These are phyloP conservation scores for Botrytis fragariae DNA, from an alignment of 2,329 filamentous ascomycete species.

Conservation along the genomic window DNA sequence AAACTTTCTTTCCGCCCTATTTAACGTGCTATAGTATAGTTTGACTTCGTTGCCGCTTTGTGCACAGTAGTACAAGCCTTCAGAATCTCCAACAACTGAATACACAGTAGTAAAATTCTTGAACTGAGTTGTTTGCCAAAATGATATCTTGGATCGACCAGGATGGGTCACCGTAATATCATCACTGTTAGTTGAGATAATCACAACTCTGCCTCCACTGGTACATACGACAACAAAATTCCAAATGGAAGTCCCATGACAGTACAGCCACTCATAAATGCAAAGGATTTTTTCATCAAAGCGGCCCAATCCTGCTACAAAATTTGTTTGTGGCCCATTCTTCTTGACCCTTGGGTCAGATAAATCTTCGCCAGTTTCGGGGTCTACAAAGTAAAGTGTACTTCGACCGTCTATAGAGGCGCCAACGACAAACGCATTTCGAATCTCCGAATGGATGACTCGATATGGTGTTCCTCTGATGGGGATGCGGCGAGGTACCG, in stretches of 20 bases:
- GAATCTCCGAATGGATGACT: slow-evolving; percentile 53
- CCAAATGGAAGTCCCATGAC: slow-evolving; percentile 56
- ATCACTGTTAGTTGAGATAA: slow-evolving; percentile 48
- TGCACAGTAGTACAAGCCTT: slow-evolving; percentile 56
- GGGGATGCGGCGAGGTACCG: slow-evolving; percentile 50
- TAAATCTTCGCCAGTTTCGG: slow-evolving; percentile 52
- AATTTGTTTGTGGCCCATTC: slow-evolving; percentile 44
- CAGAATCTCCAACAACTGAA: slow-evolving; percentile 53
- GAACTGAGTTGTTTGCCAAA: slow-evolving; percentile 48
- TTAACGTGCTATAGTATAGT: background rate
- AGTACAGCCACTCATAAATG: slow-evolving; percentile 62
- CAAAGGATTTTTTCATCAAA: slow-evolving; percentile 57
- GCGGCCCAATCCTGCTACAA: slow-evolving; percentile 56
- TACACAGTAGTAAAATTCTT: slow-evolving; percentile 46
- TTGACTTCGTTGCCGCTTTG: slow-evolving; percentile 40
- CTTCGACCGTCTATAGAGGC: slow-evolving; percentile 45
- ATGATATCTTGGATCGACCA: slow-evolving; percentile 43
- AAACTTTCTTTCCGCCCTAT: slow-evolving; percentile 48
- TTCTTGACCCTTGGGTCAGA: slow-evolving; percentile 43
- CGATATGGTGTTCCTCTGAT: slow-evolving; percentile 42
- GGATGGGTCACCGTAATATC: background rate
- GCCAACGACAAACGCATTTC: slow-evolving; percentile 55
- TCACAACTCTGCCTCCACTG: slow-evolving; percentile 52
- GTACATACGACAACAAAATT: slow-evolving; percentile 62
- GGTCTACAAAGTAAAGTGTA: slow-evolving; percentile 56